Percentiles rank a stretch among this genome's conserved stretches.
Evolutionary conservation across 139 green algal species (phyloP).

Genomic region (Cymbomonas tetramitiformis): DNA sequence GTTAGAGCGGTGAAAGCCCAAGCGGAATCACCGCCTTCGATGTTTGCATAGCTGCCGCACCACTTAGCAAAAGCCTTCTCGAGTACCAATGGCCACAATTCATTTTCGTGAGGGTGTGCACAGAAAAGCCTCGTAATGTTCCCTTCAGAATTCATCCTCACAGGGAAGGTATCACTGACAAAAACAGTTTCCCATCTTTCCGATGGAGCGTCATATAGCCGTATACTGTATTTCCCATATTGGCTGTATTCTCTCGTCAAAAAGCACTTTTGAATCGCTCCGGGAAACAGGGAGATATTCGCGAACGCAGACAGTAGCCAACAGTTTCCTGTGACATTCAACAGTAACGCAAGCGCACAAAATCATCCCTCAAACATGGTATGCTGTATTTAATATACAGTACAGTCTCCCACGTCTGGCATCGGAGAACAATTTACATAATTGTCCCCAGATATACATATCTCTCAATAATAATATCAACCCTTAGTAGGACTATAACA

Average conservation of each 20-base stretch:
- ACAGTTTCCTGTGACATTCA: no score
- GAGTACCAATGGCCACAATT: conserved; percentile 38
- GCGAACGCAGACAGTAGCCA: conserved; percentile 12
- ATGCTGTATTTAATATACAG: no score
- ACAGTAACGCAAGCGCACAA: no score
- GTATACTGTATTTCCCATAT: conserved; percentile 33
- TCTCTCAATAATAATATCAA: no score
- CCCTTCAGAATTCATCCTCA: background rate
- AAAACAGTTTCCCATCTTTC: conserved; percentile 23
- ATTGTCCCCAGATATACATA: no score
- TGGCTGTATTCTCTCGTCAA: conserved; percentile 22
- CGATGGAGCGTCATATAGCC: conserved; percentile 19
- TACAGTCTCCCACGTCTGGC: no score
- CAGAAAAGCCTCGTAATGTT: conserved; percentile 27
- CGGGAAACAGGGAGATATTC: conserved; percentile 7
- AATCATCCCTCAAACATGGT: no score
- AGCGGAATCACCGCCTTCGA: conserved; percentile 27
- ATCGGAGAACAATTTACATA: no score
- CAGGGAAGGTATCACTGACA: conserved; percentile 32
- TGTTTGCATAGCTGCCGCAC: conserved; percentile 25
- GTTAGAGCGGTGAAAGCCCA: conserved; percentile 6
- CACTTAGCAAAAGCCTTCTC: conserved; percentile 43
- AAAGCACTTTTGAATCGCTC: conserved; percentile 15
- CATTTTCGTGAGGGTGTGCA: conserved; percentile 31
- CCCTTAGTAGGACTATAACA: no score